phyloP scores from a whole-genome alignment of 106 monocot genomes.

The Apostasia shenzhenica region DNA sequence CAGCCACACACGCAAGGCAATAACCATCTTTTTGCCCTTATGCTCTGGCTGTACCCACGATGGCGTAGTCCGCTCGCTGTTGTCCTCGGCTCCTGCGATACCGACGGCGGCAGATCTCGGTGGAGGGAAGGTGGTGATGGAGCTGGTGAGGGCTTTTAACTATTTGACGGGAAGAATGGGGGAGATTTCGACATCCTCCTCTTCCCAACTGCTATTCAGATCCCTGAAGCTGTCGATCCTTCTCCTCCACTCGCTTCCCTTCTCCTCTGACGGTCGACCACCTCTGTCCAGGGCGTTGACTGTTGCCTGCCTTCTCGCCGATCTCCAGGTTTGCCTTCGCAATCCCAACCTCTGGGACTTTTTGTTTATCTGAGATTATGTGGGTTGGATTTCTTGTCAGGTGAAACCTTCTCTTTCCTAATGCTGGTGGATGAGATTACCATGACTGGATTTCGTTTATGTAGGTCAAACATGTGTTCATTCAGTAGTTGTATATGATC shows the following conservation, averaged over 20 bases:
- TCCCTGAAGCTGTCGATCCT: constrained; percentile 68
- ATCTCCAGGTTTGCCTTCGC: constrained; percentile 48
- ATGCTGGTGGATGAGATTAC: too few relatives aligned
- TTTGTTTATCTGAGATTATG: too few relatives aligned
- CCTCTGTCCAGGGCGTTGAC: constrained; percentile 56
- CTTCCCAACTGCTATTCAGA: constrained; percentile 62
- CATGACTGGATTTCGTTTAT: too few relatives aligned
- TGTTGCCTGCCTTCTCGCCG: constrained; percentile 62
- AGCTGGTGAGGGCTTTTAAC: constrained; percentile 74
- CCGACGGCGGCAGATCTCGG: neutral
- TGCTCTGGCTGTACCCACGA: neutral
- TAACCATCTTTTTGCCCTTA: neutral
- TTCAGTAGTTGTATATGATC: too few relatives aligned
- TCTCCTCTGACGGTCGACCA: constrained; percentile 28
- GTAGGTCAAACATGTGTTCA: too few relatives aligned
- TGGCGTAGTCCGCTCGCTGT: neutral
- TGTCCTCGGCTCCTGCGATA: neutral
- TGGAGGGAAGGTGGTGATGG: constrained; percentile 34
- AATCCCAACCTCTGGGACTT: neutral
- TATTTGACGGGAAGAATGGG: constrained; percentile 76
- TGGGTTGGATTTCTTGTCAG: too few relatives aligned
- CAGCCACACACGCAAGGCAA: neutral
- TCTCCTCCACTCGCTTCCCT: constrained; percentile 35
- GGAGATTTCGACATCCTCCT: constrained; percentile 37
- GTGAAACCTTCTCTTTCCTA: too few relatives aligned